Evolutionary conservation across 768 basidiomycete genomes (phyloP).

Genomic region (Pisolithus orientalis): DNA sequence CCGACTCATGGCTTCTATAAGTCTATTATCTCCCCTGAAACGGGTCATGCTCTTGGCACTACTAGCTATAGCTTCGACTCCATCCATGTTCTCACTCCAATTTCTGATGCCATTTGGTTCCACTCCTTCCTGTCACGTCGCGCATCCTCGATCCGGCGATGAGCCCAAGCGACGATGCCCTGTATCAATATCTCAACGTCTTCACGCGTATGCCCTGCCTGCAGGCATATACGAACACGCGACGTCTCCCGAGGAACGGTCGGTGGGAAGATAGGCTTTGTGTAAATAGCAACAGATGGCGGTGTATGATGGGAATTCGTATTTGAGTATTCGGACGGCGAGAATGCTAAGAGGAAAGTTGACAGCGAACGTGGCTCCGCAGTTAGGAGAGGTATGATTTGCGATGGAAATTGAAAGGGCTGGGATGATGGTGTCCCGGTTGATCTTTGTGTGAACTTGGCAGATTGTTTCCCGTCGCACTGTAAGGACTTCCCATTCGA

Average conservation of each 20-base stretch:
- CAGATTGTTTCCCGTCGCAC: not conserved
- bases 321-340: not conserved
- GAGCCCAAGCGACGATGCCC: constrained; percentile 39
- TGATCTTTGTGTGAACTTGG: not conserved
- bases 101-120: constrained; percentile 9
- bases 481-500: not conserved
- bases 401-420: constrained; percentile 37
- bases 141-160: constrained; percentile 8
- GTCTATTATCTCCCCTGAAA: no score
- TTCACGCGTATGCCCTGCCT: constrained; percentile 61
- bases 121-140: constrained; percentile 1
- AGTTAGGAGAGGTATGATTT: constrained; percentile 84
- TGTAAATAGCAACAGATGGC: constrained; percentile 43
- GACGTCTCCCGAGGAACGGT: constrained; percentile 86
- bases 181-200: constrained; percentile 57
- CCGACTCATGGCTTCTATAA: no score
- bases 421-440: not conserved
- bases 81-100: constrained; percentile 22
- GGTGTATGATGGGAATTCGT: not conserved
- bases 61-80: constrained; percentile 18
- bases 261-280: constrained; percentile 77
- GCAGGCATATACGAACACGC: constrained; percentile 83
- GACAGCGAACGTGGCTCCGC: constrained; percentile 71
- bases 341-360: constrained; percentile 41
- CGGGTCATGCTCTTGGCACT: no score